Conservation (phyloP, 257 asterid genomes). For the Nemophila menziesii region DNA sequence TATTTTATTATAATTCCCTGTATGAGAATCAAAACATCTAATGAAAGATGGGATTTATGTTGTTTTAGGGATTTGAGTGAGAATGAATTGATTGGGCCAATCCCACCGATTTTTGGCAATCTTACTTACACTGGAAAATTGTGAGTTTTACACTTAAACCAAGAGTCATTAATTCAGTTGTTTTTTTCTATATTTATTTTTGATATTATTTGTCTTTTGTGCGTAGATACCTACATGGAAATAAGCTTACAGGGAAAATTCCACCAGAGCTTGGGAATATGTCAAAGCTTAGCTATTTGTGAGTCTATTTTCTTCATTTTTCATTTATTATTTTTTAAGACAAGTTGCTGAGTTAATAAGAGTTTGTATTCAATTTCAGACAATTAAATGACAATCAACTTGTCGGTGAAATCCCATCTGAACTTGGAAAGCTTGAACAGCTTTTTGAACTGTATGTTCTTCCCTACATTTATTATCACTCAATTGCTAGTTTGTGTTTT, state of each 20-base stretch:
- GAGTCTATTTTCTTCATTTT: conserved; percentile 10
- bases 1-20: conserved; percentile 2
- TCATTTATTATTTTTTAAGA: neutral
- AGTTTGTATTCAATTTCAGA: conserved; percentile 38
- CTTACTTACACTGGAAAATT: conserved; percentile 93
- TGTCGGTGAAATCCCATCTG: conserved; percentile 68
- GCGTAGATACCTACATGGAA: conserved; percentile 93
- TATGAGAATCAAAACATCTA: neutral
- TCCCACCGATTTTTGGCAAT: conserved; percentile 82
- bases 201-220: neutral
- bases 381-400: conserved; percentile 82
- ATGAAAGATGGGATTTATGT: neutral
- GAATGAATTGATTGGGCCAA: conserved; percentile 73
- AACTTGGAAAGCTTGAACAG: conserved; percentile 79
- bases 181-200: neutral
- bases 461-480: neutral
- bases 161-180: neutral
- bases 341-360: conserved; percentile 11
- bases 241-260: conserved; percentile 74
- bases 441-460: conserved; percentile 82
- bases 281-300: conserved; percentile 90
- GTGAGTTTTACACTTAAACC: conserved; percentile 29
- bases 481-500: neutral
- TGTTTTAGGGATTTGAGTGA: conserved; percentile 86
- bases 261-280: conserved; percentile 93